A percentile compares a stretch with the other conserved stretches of the same genome.
Conservation (phyloP, 2,329 filamentous ascomycete genomes). For the Colletotrichum somersetense region DNA sequence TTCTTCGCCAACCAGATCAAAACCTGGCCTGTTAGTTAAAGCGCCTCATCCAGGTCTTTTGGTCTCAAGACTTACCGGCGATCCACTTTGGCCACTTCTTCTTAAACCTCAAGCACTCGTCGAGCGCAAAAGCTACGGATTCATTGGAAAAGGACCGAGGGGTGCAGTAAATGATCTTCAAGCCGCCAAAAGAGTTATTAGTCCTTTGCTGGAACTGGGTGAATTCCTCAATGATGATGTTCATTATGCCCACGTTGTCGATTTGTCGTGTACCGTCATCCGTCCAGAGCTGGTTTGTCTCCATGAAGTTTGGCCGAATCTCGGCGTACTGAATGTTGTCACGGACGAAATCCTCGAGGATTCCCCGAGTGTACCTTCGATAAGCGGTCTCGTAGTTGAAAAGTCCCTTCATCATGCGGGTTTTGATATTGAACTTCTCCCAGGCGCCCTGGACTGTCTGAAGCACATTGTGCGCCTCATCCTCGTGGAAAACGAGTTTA, state of each 20-base stretch:
- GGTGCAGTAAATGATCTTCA: conserved; percentile 80
- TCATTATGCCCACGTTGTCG: conserved; percentile 70
- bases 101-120: conserved; percentile 74
- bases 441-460: conserved; percentile 67
- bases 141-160: conserved; percentile 68
- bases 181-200: conserved; percentile 66
- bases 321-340: conserved; percentile 80
- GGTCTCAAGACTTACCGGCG: conserved; percentile 63
- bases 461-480: conserved; percentile 67
- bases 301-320: conserved; percentile 77
- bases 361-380: conserved; percentile 68
- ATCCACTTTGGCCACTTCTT: conserved; percentile 68
- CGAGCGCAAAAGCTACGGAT: conserved; percentile 64
- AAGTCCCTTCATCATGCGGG: conserved; percentile 79
- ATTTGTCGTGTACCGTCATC: conserved; percentile 67
- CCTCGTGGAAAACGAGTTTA: conserved; percentile 73
- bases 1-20: conserved; percentile 79
- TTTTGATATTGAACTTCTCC: conserved; percentile 76
- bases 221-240: conserved; percentile 69
- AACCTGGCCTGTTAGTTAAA: conserved; percentile 59
- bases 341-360: conserved; percentile 71
- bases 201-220: conserved; percentile 57
- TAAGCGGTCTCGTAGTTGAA: conserved; percentile 76
- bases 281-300: conserved; percentile 69
- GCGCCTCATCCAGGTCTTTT: not conserved